Base-by-base conservation (phyloP, 2,329 filamentous ascomycete species). In the Monosporascus sp. region DNA sequence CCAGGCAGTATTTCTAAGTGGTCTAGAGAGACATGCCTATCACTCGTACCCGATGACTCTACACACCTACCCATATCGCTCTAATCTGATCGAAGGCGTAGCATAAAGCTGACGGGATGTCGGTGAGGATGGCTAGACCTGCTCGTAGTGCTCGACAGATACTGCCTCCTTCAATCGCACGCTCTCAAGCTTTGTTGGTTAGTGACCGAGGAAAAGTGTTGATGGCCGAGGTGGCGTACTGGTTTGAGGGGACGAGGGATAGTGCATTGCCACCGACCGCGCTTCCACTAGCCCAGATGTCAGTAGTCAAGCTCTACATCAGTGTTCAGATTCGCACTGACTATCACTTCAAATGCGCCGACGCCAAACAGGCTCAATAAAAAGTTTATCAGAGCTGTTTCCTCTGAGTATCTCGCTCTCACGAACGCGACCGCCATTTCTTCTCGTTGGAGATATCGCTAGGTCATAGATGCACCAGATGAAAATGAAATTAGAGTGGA, bases 361-460 rank as follows among this genome's bases (percentile, higher is more conserved):
- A 17, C 20, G 6, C 48, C 48, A 9, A 22, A 25, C 14, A 50
- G 20, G 11, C 37, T 44, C 17, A 15, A 31, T 22, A 50, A 31
- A 31, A 50, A 50, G 8, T 1, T n/a, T 11, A 41, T 18, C 18
- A 50, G 15, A 15, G 41, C 27, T 17, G 7, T 17, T n/a, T 50
- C 48, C 14, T 38, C 48, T 20, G 37, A 17, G 38, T 50, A 50
- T 25, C 37, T 50, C n/a, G 48, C 48, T 43, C 48, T 38, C 15
- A 50, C 11, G 24, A 17, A 44, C 14, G 37, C 27, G 37, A 50
- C 41, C 8, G 24, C 20, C 48, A 50, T 50, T 8, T 43, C 14
- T 6, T 20, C 17, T 22, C 20, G 15, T 15, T 20, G 11, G 5
- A 6, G 4, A 17, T 25, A 7, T 27, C n/a, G 25, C 24, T 25